Percentiles rank a stretch among this genome's conserved stretches.
phyloP scores from a whole-genome alignment of 306 rosid species.

The Prunus mongolica region DNA sequence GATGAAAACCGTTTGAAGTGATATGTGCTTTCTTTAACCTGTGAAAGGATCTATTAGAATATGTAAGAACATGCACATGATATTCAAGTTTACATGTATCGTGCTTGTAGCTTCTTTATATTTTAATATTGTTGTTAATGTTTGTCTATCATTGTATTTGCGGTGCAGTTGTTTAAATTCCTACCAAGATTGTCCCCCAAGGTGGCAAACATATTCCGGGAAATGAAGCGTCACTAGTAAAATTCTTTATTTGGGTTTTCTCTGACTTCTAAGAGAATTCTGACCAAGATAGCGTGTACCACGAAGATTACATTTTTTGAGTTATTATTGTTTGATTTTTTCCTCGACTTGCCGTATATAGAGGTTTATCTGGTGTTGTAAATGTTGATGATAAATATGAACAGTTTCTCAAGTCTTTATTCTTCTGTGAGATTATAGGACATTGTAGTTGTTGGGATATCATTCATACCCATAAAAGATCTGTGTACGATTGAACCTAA shows the following conservation, averaged over 20 bases:
- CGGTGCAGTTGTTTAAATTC: slow-evolving; percentile 72
- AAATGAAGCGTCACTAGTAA: slow-evolving; percentile 81
- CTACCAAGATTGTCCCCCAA: slow-evolving; percentile 86
- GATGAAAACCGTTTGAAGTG: too few species aligned
- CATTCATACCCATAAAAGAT: not conserved
- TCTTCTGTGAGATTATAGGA: not conserved
- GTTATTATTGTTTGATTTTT: not conserved
- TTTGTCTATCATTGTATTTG: slow-evolving; percentile 4
- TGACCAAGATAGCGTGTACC: not conserved
- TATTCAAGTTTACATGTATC: not conserved
- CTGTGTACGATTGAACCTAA: not conserved
- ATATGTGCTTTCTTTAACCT: too few species aligned
- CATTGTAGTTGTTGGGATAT: not conserved
- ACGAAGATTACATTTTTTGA: not conserved
- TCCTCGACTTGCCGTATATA: not conserved
- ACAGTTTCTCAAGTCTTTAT: not conserved
- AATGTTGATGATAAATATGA: not conserved
- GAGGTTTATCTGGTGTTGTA: slow-evolving; percentile 3
- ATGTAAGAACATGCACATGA: not conserved
- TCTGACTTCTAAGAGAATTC: not conserved
- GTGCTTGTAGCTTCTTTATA: not conserved
- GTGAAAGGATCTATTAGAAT: not conserved
- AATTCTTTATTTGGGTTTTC: not conserved
- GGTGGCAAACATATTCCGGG: slow-evolving; percentile 69
- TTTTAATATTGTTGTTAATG: not conserved